These are phyloP conservation scores for Fusarium acutatum DNA, from an alignment of 2,329 filamentous ascomycete species.

Conservation along the genomic window DNA sequence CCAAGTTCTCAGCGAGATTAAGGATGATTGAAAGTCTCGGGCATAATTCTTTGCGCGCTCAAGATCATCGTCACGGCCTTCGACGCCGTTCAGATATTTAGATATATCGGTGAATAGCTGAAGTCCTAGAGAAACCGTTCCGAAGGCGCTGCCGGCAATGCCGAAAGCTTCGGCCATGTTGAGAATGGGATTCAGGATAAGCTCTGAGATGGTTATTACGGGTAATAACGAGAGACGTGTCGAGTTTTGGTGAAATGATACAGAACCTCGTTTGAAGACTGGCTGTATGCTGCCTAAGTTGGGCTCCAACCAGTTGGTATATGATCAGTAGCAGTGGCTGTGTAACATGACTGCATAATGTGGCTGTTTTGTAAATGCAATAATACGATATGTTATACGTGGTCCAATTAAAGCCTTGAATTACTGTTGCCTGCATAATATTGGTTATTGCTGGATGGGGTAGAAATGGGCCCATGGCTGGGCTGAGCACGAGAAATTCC, in stretches of 20 bases:
- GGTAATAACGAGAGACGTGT: fast-evolving
- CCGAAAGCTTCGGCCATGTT: not conserved
- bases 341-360: not conserved
- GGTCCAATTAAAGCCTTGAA: not conserved
- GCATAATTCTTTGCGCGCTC: not conserved
- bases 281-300: fast-evolving
- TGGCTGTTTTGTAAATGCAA: not conserved
- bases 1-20: fast-evolving
- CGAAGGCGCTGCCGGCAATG: not conserved
- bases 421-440: not conserved
- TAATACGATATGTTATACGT: not conserved
- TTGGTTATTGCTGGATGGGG: too few species aligned
- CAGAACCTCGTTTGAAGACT: fast-evolving
- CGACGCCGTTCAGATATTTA: not conserved
- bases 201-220: fast-evolving
- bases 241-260: fast-evolving
- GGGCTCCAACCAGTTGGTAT: too few species aligned
- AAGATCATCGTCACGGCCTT: not conserved
- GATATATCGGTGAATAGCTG: not conserved
- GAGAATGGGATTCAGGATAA: fast-evolving
- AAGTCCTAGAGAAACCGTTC: not conserved
- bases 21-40: not conserved
- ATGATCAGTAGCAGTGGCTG: too few species aligned
- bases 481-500: too few species aligned
- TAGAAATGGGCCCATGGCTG: fast-evolving